Percentiles rank a stretch among this genome's conserved stretches.
These are phyloP conservation scores for Begonia loranthoides DNA, from an alignment of 306 rosid genomes.

Conservation along the genomic window DNA sequence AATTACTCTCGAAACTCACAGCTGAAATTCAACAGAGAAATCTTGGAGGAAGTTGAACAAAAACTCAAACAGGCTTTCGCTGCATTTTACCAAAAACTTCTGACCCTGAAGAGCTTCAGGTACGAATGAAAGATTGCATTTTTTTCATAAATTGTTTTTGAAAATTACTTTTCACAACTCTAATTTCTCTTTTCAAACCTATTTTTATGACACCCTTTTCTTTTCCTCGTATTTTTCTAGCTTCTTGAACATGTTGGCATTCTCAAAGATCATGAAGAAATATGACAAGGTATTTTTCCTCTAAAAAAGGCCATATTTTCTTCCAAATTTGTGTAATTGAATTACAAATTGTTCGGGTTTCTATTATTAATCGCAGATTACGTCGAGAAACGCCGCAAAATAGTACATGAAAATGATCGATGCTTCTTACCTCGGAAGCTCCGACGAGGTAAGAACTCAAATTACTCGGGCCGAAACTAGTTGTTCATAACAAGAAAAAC, in stretches of 20 bases:
- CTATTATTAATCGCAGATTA: slow-evolving; percentile 22
- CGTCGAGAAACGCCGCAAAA: slow-evolving; percentile 44
- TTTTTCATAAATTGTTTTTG: background rate
- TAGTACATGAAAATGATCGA: slow-evolving; percentile 61
- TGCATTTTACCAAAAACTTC: slow-evolving; percentile 56
- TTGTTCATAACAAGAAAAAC: background rate
- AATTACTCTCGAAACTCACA: slow-evolving; percentile 26
- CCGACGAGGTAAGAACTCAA: slow-evolving; percentile 40
- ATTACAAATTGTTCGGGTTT: no score
- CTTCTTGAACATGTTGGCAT: slow-evolving; percentile 52
- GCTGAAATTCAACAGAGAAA: slow-evolving; percentile 34
- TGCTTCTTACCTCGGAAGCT: slow-evolving; percentile 46
- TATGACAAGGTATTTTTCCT: slow-evolving; percentile 48
- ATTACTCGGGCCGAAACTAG: background rate
- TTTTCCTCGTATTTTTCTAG: slow-evolving; percentile 13
- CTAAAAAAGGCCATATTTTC: no score
- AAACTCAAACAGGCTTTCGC: slow-evolving; percentile 37
- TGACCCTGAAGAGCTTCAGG: slow-evolving; percentile 53
- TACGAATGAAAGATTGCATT: background rate
- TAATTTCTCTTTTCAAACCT: background rate
- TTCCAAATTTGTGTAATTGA: no score
- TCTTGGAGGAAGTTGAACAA: slow-evolving; percentile 37
- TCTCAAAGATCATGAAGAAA: slow-evolving; percentile 80
- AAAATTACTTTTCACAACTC: background rate
- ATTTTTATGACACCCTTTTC: background rate